Evolutionary conservation across 768 basidiomycete genomes (phyloP), one percentile per base, ranked within the genome.

Genomic region (Cystobasidium tubakii): DNA sequence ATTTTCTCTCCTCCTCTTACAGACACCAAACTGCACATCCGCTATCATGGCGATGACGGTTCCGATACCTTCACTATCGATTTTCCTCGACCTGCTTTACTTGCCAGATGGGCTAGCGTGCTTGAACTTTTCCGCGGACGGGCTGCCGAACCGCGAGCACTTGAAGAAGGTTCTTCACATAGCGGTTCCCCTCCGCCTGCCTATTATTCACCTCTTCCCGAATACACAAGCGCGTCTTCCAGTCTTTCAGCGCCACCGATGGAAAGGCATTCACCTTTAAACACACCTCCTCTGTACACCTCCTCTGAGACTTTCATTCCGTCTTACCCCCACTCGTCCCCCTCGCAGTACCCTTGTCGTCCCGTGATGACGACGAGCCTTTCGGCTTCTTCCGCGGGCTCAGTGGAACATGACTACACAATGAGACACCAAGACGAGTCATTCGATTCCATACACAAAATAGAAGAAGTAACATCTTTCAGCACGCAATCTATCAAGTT

Each of bases 261-360:
- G 60, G 31, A 62, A 62, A 62, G 60, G 36, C 60, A 62, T n/a
- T 33, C 60, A 19, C 60, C 60, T 62, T 4, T 62, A 17, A 62
- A 62, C 60, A 23, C 60, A 15, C 60, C 36, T 62, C 60, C 60
- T 62, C 25, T 62, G 2, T 62, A 62, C 36, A 62, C 60, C 2
- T n/a, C 60, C 6, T 19, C 60, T 15, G 31, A 62, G 23, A n/a
- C 60, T 62, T 33, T 39, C 23, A 62, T 17, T 6, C 19, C 54
- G 19, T 57, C 19, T 33, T 12, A 19, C 12, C 9, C 9, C 4
- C n/a, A 6, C 15, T 4, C 31, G 9, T 33, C 12, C 23, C 60
- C 36, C n/a, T 50, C 46, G 46, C 46, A 50, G 21, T 62, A 62
- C 36, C 60, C 60, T 62, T 62, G 60, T 39, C 60, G 60, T 27